phyloP scores from a whole-genome alignment of 1,284 basidiomycete genomes.

The Trichosporon coremiiforme region DNA sequence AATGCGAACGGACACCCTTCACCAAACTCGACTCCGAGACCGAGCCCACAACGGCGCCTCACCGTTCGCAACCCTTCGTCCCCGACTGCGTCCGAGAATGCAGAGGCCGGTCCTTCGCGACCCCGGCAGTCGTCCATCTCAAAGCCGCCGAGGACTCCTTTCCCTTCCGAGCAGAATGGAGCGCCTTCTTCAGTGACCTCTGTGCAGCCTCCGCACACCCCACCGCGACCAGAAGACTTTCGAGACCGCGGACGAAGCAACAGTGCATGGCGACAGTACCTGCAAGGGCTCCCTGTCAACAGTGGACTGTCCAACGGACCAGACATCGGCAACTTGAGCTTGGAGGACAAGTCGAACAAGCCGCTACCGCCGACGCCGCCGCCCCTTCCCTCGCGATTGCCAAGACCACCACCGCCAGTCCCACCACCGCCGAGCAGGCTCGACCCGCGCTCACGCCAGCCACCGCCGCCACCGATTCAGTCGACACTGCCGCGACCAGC shows the following conservation, averaged over 20 bases:
- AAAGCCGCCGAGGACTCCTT: background rate
- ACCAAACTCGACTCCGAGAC: background rate
- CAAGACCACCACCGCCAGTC: background rate
- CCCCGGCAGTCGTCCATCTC: conserved; percentile 6
- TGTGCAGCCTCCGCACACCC: background rate
- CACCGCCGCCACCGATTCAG: background rate
- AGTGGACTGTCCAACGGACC: background rate
- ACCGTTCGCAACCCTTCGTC: background rate
- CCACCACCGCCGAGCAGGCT: conserved; percentile 7
- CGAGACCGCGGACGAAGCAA: background rate
- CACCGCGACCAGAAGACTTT: background rate
- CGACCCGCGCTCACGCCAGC: background rate
- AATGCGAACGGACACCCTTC: background rate
- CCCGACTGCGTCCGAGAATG: background rate
- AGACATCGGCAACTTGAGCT: conserved; percentile 4
- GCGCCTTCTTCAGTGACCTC: background rate
- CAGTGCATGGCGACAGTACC: conserved; percentile 4
- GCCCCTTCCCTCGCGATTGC: background rate
- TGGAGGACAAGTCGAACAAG: conserved; percentile 13
- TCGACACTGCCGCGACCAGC: background rate
- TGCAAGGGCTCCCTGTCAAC: background rate
- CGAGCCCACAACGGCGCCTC: background rate
- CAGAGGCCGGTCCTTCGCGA: background rate
- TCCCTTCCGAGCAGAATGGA: background rate
- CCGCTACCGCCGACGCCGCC: conserved; percentile 7